Conservation (phyloP, 371 early-diverging fungal species). For the Apophysomyces trapeziformis region DNA sequence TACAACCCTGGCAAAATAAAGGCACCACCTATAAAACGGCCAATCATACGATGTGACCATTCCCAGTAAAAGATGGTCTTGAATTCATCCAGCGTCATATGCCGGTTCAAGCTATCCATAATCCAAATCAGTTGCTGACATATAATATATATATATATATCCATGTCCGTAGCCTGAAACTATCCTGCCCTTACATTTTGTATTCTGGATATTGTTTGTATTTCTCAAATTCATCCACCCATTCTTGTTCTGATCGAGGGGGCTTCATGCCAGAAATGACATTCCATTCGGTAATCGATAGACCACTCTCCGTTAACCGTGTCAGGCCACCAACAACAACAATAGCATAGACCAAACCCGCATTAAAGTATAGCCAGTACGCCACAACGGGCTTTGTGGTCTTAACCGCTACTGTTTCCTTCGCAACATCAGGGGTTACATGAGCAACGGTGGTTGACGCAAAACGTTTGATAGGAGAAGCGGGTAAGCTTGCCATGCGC, state of each 20-base stretch:
- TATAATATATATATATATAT: too few species aligned
- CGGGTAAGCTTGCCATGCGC: neutral
- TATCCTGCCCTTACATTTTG: slow-evolving; percentile 67
- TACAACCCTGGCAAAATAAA: slow-evolving; percentile 87
- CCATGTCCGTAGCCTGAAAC: too few species aligned
- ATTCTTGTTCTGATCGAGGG: slow-evolving; percentile 85
- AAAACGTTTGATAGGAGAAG: neutral
- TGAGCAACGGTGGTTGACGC: slow-evolving; percentile 8
- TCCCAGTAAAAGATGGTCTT: slow-evolving; percentile 97
- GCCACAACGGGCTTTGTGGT: slow-evolving; percentile 76
- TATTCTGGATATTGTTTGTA: slow-evolving; percentile 98
- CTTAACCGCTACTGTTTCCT: slow-evolving; percentile 14
- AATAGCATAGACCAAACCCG: slow-evolving; percentile 90
- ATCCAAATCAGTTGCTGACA: too few species aligned
- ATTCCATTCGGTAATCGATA: slow-evolving; percentile 98
- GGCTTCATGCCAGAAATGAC: slow-evolving; percentile 92
- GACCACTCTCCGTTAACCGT: slow-evolving; percentile 93
- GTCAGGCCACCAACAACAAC: slow-evolving; percentile 96
- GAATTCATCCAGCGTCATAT: slow-evolving; percentile 91
- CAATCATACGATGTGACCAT: slow-evolving; percentile 95
- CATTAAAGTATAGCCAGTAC: slow-evolving; percentile 90
- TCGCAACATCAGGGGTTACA: slow-evolving; percentile 10
- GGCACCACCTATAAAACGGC: slow-evolving; percentile 89
- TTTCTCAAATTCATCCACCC: slow-evolving; percentile 94
- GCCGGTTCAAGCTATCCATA: slow-evolving; percentile 75